These are phyloP conservation scores for Sonneratia caseolaris DNA, from an alignment of 345 rosid species.

Conservation along the genomic window DNA sequence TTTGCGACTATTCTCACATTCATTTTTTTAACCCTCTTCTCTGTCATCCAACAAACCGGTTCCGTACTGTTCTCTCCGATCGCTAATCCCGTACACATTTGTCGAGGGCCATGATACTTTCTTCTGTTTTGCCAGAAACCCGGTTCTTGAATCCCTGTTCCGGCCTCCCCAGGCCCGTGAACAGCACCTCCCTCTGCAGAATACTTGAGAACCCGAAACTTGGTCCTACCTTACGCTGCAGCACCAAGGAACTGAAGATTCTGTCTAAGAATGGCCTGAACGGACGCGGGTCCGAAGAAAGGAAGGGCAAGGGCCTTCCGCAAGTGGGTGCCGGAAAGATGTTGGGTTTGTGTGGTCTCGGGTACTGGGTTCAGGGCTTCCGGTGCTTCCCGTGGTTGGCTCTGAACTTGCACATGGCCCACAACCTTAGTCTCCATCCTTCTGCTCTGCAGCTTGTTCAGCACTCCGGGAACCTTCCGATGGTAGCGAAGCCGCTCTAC, in stretches of 20 bases:
- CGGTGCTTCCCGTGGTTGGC: slow-evolving; percentile 96
- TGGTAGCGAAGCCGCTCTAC: slow-evolving; percentile 84
- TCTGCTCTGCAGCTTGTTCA: slow-evolving; percentile 79
- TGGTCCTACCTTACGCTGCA: neutral
- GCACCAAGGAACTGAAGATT: neutral
- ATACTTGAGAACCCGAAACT: neutral
- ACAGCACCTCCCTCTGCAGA: neutral
- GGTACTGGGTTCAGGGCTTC: slow-evolving; percentile 83
- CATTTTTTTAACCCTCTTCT: neutral
- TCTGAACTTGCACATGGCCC: slow-evolving; percentile 76
- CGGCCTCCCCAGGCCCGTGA: neutral
- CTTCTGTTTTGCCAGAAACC: neutral
- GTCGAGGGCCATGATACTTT: neutral
- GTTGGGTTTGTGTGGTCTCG: slow-evolving; percentile 64
- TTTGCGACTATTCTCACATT: neutral
- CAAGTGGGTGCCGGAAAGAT: slow-evolving; percentile 42
- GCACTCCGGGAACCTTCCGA: slow-evolving; percentile 68
- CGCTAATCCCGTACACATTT: neutral
- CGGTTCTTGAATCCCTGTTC: neutral
- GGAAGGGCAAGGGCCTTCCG: slow-evolving; percentile 20
- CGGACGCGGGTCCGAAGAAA: slow-evolving; percentile 15
- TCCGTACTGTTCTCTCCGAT: neutral
- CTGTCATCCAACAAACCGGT: neutral
- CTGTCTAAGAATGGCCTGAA: slow-evolving; percentile 7
- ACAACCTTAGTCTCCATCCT: slow-evolving; percentile 57